Evolutionary conservation across 768 basidiomycete genomes (phyloP), one percentile per base, ranked within the genome.

Genomic region (Tylopilus cervinicoccineus): DNA sequence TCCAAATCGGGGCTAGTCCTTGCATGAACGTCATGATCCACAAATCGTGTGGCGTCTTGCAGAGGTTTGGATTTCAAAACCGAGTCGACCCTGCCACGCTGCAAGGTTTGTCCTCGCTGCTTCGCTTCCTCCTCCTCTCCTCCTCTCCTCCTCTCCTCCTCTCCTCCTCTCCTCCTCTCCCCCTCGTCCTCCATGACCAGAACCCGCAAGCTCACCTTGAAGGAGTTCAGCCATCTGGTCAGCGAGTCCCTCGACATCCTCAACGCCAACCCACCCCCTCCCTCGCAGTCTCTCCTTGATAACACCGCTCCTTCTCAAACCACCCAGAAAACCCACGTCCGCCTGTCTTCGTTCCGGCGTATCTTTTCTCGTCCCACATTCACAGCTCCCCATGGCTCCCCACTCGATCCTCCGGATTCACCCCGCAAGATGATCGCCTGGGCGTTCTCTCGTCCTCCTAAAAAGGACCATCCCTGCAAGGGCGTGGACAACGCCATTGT

Each of bases 181-280:
- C 34, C 40, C 29, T 22, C 32, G 3, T 9, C 47, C 43, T 38
- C 44, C 52, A 66, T 66, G 63, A 54, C 64, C 51, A 54, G 64
- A 42, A 47, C 61, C 6, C 54, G 58, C 26, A 64, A 61, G 44
- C 36, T 53, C 47, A 65, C 66, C 20, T 53, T 68, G 44, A 65
- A 48, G 38, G 67, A 66, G 54, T 68, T 68, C 33, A 68, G 61
- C 52, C 65, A 65, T 49, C 60, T 68, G 56, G 54, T 68, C 51
- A 54, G 57, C 58, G 66, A 66, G 58, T 68, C 66, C 17, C 58
- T 65, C 12, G 65, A 68, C 47, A 31, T 58, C 22, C 34, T 47
- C 14, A 38, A 45, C 28, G 38, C 48, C 14, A 38, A 45, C 28
- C 28, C 31, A 41, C 7, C 26, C 48, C 34, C 38, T 22, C 40